A percentile compares a stretch with the other conserved stretches of the same genome.
phyloP scores from a whole-genome alignment of 75 land plant genomes.

The Pseudotsuga menziesii region DNA sequence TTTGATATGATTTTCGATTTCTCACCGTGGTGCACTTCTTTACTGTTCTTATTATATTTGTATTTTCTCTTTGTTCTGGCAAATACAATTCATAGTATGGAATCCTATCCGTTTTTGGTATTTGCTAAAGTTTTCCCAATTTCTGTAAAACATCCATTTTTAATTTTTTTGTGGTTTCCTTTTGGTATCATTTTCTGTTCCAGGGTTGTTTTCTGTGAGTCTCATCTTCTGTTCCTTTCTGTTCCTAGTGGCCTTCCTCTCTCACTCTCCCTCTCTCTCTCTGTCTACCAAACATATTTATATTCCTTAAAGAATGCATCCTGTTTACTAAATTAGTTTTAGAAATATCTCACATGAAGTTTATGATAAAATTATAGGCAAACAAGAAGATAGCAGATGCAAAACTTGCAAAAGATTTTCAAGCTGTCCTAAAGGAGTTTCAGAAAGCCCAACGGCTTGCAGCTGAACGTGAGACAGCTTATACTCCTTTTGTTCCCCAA shows the following conservation, averaged over 20 bases:
- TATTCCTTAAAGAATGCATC: background rate
- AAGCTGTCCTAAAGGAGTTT: conserved; percentile 75
- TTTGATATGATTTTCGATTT: too few species aligned
- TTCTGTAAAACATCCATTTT: too few species aligned
- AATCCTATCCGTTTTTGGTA: too few species aligned
- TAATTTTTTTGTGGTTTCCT: too few species aligned
- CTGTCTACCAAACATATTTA: too few species aligned
- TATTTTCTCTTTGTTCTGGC: too few species aligned
- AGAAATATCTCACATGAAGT: background rate
- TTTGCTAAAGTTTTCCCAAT: too few species aligned
- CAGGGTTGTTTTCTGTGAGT: too few species aligned
- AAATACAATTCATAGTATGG: too few species aligned
- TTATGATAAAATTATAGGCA: conserved; percentile 36
- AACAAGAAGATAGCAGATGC: conserved; percentile 78
- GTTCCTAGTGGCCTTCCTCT: background rate
- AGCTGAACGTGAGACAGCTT: conserved; percentile 76
- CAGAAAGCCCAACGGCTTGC: conserved; percentile 80
- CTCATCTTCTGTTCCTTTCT: too few species aligned
- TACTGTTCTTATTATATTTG: too few species aligned
- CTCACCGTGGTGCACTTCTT: too few species aligned
- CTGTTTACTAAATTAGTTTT: background rate
- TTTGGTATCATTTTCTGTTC: background rate
- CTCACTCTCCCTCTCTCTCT: background rate
- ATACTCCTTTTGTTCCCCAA: conserved; percentile 70
- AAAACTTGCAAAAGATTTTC: conserved; percentile 93